Base-by-base conservation (phyloP, 257 asterid genomes). In the Penstemon davidsonii region DNA sequence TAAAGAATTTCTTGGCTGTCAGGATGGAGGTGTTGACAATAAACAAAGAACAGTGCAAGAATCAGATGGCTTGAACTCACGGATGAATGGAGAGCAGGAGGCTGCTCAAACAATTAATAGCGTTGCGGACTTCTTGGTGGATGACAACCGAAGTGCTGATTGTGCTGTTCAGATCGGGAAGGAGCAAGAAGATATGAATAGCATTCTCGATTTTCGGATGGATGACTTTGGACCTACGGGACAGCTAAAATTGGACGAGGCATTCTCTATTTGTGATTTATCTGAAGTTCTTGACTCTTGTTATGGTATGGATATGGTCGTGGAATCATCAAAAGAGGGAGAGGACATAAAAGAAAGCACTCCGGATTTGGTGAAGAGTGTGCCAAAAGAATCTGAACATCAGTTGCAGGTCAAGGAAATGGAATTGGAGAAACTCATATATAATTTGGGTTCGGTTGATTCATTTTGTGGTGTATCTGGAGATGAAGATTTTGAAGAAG, bases 401-500 rank as follows among this genome's bases (percentile, higher is more conserved):
- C 87, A 81, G 41, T 70, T 90, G 82, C 84, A 51, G 76, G 70
- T 73, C 80, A 88, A 85, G 80, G 95, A 85, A 84, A 73, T 69
- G 84, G 97, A 90, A 75, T 68, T 90, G 72, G 87, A 87, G 84
- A 77, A 87, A 62, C 80, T 90, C 66, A 64, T 88, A 62, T 58
- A 73, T 68, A 8, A 67, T 72, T 70, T 91, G 66, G 79, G 80
- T 52, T 68, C 40, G 46, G 44, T 63, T 70, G 83, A 76, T 12
- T 43, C 81, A 3, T 59, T 80, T 58, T 38, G 55, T 70, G 53
- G 67, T 80, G 84, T 49, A 13, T 70, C 65, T 79, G 81, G 58
- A 43, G 74, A 62, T 69, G 85, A 66, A 41, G 91, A 85, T 72
- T 74, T 79, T 67, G 97, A 90, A 83, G 96, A 90, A 70, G 97